phyloP scores from a whole-genome alignment of 169 alveolate genomes.

The Perkinsus olseni region DNA sequence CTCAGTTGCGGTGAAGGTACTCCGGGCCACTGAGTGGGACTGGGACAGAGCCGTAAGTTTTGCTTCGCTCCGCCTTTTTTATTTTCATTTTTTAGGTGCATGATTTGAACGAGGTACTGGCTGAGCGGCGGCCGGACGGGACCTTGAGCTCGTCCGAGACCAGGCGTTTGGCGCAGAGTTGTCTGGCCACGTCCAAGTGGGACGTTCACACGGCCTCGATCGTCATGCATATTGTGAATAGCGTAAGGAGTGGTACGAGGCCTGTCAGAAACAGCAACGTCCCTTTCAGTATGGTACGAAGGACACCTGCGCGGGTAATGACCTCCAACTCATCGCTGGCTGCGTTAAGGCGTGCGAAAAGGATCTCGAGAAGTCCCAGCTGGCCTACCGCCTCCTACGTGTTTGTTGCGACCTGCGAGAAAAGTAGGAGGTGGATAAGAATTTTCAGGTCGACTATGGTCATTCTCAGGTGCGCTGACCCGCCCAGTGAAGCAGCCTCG shows the following conservation, averaged over 20 bases:
- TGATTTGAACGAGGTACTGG: neutral
- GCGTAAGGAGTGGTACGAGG: neutral
- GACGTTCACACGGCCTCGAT: neutral
- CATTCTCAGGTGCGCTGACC: neutral
- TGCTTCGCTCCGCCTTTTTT: neutral
- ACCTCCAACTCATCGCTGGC: neutral
- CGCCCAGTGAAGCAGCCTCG: neutral
- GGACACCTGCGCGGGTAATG: neutral
- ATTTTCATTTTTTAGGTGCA: neutral
- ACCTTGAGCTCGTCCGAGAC: neutral
- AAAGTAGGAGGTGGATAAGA: neutral
- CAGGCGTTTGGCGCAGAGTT: neutral
- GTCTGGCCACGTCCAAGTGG: neutral
- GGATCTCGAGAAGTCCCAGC: neutral
- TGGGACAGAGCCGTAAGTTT: neutral
- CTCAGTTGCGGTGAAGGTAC: neutral
- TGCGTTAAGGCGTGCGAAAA: neutral
- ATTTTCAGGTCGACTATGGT: neutral
- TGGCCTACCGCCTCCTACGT: neutral
- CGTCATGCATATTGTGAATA: neutral
- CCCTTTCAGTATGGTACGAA: neutral
- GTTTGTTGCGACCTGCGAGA: neutral
- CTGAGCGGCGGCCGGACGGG: neutral
- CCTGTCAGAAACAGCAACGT: neutral
- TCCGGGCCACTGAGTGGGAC: neutral